Evolutionary conservation across 495 filamentous ascomycete genomes (phyloP), one percentile per base, ranked within the genome.

Genomic region (Penicillium alfredii): DNA sequence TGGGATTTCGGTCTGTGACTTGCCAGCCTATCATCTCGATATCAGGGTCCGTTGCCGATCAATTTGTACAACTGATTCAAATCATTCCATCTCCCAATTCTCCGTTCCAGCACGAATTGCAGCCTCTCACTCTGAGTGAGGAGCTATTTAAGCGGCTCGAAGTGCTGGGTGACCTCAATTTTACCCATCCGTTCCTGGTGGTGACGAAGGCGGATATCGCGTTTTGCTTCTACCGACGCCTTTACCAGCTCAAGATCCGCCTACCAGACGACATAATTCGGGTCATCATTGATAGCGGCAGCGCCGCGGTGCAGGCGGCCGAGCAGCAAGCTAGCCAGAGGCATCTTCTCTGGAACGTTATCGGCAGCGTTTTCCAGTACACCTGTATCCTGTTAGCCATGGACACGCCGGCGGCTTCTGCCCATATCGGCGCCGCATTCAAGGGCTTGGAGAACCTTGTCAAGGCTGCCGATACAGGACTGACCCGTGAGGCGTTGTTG

Each of bases 351-450:
- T 61, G 58, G 55, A 61, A 61, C 21, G 51, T 53, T 23, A 61
- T 61, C 1, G 55, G 58, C 19, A 58, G 58, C 22, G 52, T 58
- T 25, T 58, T 58, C 39, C 55, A 61, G 25, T 61, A 58, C 41
- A 17, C 41, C 11, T 58, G 49, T 15, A 26, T 58, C 17, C 17
- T 61, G 18, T 43, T 61, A 28, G 57, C 57, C 20, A 56, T 61
- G 0, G 58, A 61, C 35, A 49, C 49, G 8, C 49, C 55, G 24
- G 26, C 35, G 0, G 30, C 55, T 12, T 54, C 38, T n/a, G 38
- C 22, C 2, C 51, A 61, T 28, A 48, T 58, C 14, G 15, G 4
- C 4, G 16, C 38, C 20, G 58, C 55, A 0, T 58, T 61, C 19
- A 56, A 52, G 21, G 47, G 47, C 0, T 31, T 61, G 35, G 57